Base-by-base conservation (phyloP, 2,329 filamentous ascomycete species). In the Botrytis medusae region DNA sequence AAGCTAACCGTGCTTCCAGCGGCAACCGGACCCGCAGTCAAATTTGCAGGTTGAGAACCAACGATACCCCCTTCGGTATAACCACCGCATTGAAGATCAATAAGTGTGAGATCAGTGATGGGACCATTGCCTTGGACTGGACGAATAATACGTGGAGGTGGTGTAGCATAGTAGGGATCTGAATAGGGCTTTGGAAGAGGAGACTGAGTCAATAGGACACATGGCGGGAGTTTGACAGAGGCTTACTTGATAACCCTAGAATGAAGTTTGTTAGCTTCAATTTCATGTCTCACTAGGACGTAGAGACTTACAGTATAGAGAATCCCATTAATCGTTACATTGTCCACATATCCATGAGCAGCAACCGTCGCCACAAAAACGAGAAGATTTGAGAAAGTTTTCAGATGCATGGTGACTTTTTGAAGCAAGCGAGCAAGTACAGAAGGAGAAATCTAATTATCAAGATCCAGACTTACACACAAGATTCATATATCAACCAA, bases 101-200 rank as follows among this genome's bases (percentile, higher is more conserved):
- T 82, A 20, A 84, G 82, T 2, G 83, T 84, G 12, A 89, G 79
- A 72, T 90, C 85, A 72, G 86, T 81, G 34, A 90, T 84, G 0
- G 88, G 88, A 5, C 88, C 88, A 79, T 90, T 89, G 54, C 87
- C 87, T 73, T 86, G 84, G 72, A 90, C 85, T 12, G 83, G 82
- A 29, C 88, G 86, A n/a, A 88, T 88, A 79, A 90, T 85, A n/a
- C 87, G 84, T 61, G 86, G 76, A 25, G 86, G 85, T 64, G 72
- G 75, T 20, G 80, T 79, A 72, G 72, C 80, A 65, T 76, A 81
- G 78, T 86, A 86, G 0, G 84, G 84, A 77, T 86, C 84, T 42
- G 78, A 75, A 76, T 85, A 82, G 18, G 83, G 83, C 73, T 84
- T 51, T 37, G 7, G 16, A 25, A 18, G 22, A 34, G 16, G 2